phyloP scores from a whole-genome alignment of 1,139 yeast genomes.

The Suhomyces atakaporum region DNA sequence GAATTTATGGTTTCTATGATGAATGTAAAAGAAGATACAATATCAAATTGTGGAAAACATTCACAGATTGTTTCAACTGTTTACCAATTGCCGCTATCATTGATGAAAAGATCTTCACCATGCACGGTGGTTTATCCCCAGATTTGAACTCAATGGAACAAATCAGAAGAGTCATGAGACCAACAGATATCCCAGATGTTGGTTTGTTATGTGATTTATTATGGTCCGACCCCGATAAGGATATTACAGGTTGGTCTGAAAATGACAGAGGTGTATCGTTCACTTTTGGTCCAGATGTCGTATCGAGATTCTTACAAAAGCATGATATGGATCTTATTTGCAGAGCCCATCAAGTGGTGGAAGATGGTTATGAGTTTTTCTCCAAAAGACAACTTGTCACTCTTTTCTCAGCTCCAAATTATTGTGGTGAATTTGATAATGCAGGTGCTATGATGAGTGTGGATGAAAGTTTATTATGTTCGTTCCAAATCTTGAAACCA shows the following conservation, averaged over 20 bases:
- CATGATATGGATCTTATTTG: conserved; percentile 97
- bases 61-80: conserved; percentile 97
- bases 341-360: conserved; percentile 98
- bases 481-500: conserved; percentile 96
- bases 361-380: conserved; percentile 97
- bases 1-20: conserved; percentile 96
- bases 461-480: conserved; percentile 91
- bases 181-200: conserved; percentile 97
- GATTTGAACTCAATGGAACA: conserved; percentile 97
- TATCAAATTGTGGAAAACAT: conserved; percentile 96
- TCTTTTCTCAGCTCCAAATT: conserved; percentile 92
- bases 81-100: conserved; percentile 97
- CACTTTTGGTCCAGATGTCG: conserved; percentile 97
- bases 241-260: conserved; percentile 97
- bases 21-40: conserved; percentile 97
- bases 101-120: conserved; percentile 95
- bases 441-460: conserved; percentile 99
- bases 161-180: conserved; percentile 97
- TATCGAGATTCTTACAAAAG: conserved; percentile 87
- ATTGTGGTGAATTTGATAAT: conserved; percentile 97
- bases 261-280: conserved; percentile 97
- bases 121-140: conserved; percentile 98
- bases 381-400: conserved; percentile 95
- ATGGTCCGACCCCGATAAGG: conserved; percentile 99
- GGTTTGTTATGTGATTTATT: conserved; percentile 92